These are phyloP conservation scores for Magnaporthiopsis rhizophila DNA, from an alignment of 2,329 filamentous ascomycete species.

Conservation along the genomic window DNA sequence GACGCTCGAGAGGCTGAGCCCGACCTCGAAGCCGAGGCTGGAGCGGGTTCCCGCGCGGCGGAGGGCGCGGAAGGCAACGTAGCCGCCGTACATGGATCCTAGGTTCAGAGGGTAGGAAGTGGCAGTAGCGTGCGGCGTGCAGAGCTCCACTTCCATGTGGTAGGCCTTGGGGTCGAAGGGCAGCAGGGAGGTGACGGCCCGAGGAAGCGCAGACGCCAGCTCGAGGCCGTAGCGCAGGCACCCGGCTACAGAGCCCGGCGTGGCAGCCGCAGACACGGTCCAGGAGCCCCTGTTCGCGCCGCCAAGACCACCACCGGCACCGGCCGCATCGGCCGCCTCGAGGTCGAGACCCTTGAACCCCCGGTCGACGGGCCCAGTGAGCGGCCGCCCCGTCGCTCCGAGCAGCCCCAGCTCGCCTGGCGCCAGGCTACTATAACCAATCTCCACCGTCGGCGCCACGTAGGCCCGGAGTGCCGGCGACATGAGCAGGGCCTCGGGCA, in stretches of 20 bases:
- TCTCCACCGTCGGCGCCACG: conserved; percentile 30
- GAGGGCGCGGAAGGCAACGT: conserved; percentile 35
- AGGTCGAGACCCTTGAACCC: conserved; percentile 30
- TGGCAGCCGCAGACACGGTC: conserved; percentile 29
- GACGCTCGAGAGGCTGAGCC: conserved; percentile 30
- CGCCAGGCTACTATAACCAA: conserved; percentile 28
- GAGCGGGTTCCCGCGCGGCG: conserved; percentile 32
- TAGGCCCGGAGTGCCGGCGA: conserved; percentile 9
- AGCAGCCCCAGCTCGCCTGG: conserved; percentile 23
- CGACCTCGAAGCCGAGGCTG: conserved; percentile 36
- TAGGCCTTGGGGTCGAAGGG: conserved; percentile 2
- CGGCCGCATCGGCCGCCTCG: conserved; percentile 18
- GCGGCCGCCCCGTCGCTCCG: conserved; percentile 17
- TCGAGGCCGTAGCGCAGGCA: conserved; percentile 30
- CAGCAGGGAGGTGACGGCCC: background rate
- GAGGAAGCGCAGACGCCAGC: conserved; percentile 20
- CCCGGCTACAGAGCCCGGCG: conserved; percentile 22
- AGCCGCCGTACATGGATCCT: conserved; percentile 24
- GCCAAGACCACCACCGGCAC: background rate
- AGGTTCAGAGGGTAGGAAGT: background rate
- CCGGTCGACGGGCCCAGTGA: conserved; percentile 23
- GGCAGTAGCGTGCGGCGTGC: conserved; percentile 16
- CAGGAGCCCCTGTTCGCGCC: conserved; percentile 22
- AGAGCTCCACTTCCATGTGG: conserved; percentile 35
- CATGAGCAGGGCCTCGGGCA: background rate